phyloP scores from a whole-genome alignment of 768 basidiomycete genomes.

The Paxillus ammoniavirescens region DNA sequence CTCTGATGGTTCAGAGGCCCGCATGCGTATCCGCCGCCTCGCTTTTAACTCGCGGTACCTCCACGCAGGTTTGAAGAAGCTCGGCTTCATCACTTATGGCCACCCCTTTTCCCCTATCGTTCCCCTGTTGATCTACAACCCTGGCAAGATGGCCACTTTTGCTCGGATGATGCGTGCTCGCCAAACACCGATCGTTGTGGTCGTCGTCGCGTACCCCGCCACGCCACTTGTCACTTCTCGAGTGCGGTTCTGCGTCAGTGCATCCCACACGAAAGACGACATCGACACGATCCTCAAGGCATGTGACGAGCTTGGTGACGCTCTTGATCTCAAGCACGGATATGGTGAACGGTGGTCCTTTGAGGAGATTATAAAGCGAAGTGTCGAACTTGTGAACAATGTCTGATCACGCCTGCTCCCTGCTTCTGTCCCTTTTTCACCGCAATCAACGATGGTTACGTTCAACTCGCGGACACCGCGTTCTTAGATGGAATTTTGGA shows the following conservation, averaged over 20 bases:
- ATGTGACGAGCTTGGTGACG: conserved; percentile 88
- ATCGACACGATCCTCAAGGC: conserved; percentile 83
- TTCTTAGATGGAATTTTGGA: conserved; percentile 19
- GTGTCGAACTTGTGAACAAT: conserved; percentile 68
- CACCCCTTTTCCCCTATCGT: conserved; percentile 90
- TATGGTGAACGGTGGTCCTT: conserved; percentile 70
- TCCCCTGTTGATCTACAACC: conserved; percentile 88
- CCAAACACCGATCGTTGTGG: conserved; percentile 78
- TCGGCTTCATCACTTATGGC: conserved; percentile 97
- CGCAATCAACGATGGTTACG: neutral
- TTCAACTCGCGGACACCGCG: neutral
- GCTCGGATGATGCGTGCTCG: conserved; percentile 81
- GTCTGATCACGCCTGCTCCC: conserved; percentile 12
- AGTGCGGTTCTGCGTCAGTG: conserved; percentile 91
- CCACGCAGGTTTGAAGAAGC: conserved; percentile 76
- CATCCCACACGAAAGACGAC: conserved; percentile 96
- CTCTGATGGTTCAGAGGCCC: conserved; percentile 82
- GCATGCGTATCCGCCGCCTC: conserved; percentile 76
- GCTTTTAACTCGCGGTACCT: conserved; percentile 97
- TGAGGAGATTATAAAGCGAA: conserved; percentile 67
- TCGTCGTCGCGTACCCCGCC: conserved; percentile 89
- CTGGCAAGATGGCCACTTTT: conserved; percentile 92
- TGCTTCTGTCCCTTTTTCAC: too few relatives aligned
- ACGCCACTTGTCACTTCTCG: conserved; percentile 86
- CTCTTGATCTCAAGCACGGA: conserved; percentile 88